Base-by-base conservation (phyloP, 768 basidiomycete species). In the Nidula microcarpa region DNA sequence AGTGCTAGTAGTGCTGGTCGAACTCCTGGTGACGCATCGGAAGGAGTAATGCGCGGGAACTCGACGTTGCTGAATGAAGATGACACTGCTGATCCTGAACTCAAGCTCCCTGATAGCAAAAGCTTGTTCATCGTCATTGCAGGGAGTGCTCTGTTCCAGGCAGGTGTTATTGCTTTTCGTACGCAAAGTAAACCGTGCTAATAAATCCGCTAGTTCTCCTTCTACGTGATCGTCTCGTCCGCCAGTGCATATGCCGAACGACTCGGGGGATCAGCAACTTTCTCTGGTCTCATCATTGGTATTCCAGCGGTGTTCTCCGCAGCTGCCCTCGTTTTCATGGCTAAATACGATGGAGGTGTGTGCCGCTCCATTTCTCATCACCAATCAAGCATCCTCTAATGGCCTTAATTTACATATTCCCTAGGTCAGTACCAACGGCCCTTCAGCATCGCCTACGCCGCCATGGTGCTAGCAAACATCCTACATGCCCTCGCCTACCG, bases 211-310 rank as follows among this genome's bases (percentile, higher is more conserved):
- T 16, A 41, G 39, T 41, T 41, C 39, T 41, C 39, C 11, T 2
- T 41, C 68, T 89, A 86, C 65, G 79, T 87, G 53, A 73, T 86
- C 41, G 81, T 89, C 5, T 84, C 86, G 2, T 85, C 86, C 1
- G 81, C 85, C 1, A 81, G 79, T 59, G 71, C 74, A 49, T 87
- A 89, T 60, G 81, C 84, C 0, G 74, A 81, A 54, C 71, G 78
- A 56, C 70, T 88, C 5, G 85, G 85, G 18, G 87, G 86, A 13
- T 77, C 71, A n/a, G 71, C 83, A n/a, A 84, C 83, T 0, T 89
- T 89, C 62, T 82, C 85, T 35, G 85, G 87, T 50, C 60, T 89
- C 6, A 76, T 78, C 35, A 81, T 87, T 53, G 87, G 87, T 57
- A 84, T 89, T 54, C 87, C 86, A 9, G 80, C 82, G 9, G 67